Percentiles rank a stretch among this genome's conserved stretches.
Evolutionary conservation across 352 stramenopile genomes (phyloP).

Genomic region (Elongisporangium prolatum): DNA sequence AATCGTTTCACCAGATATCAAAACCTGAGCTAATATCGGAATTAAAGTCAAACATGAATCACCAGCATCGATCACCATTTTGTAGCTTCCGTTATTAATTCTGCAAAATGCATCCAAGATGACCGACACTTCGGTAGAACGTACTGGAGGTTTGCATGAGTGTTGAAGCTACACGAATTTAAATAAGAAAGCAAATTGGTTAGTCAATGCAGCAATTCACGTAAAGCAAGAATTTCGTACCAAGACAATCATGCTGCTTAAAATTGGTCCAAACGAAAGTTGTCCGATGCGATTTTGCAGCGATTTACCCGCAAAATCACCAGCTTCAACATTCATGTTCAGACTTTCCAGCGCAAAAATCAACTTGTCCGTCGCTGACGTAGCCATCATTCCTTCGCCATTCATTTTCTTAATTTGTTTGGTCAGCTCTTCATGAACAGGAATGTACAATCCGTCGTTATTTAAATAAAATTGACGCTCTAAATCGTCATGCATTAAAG

Average conservation of each 20-base stretch:
- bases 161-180: conserved; percentile 41
- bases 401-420: conserved; percentile 65
- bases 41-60: conserved; percentile 35
- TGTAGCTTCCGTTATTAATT: conserved; percentile 71
- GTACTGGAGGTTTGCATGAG: conserved; percentile 57
- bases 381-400: conserved; percentile 27
- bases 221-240: conserved; percentile 20
- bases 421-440: conserved; percentile 38
- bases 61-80: conserved; percentile 42
- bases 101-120: conserved; percentile 66
- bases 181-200: conserved; percentile 3
- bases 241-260: conserved; percentile 54
- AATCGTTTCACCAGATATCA: conserved; percentile 44
- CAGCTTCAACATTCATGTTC: conserved; percentile 60
- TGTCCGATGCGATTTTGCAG: conserved; percentile 47
- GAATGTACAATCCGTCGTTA: conserved; percentile 59
- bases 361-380: conserved; percentile 49
- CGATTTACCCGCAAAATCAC: conserved; percentile 47
- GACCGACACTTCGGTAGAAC: conserved; percentile 57
- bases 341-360: conserved; percentile 72
- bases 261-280: conserved; percentile 44
- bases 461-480: conserved; percentile 55
- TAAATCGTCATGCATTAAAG: conserved; percentile 41
- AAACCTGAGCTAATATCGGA: conserved; percentile 36
- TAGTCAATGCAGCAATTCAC: neutral